Conservation (phyloP, 75 land plant genomes). For the Selaginella moellendorffii region DNA sequence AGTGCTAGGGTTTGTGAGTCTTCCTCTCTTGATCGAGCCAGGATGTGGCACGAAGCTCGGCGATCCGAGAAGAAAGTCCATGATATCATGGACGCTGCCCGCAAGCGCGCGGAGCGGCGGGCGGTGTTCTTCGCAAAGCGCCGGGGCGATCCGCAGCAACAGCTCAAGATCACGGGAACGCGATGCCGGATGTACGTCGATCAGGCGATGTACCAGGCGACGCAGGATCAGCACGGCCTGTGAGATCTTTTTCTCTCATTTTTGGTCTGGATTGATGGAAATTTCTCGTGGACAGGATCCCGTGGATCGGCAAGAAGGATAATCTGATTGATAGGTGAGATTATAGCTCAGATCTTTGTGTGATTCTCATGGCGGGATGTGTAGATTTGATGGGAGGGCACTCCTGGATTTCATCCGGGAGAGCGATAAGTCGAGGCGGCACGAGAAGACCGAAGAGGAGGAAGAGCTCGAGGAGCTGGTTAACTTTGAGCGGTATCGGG, state of each 20-base stretch:
- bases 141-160: constrained; percentile 96
- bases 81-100: constrained; percentile 97
- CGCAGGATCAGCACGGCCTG: constrained; percentile 93
- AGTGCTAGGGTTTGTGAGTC: background rate
- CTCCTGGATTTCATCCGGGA: constrained; percentile 94
- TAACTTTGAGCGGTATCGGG: constrained; percentile 99
- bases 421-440: constrained; percentile 23
- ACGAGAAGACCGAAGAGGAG: constrained; percentile 88
- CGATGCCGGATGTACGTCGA: constrained; percentile 78
- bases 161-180: constrained; percentile 50
- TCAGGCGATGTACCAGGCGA: constrained; percentile 76
- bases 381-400: constrained; percentile 97
- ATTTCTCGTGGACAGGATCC: constrained; percentile 41
- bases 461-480: constrained; percentile 98
- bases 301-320: constrained; percentile 95
- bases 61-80: constrained; percentile 96
- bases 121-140: constrained; percentile 84
- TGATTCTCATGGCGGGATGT: background rate
- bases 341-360: constrained; percentile 1
- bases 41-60: constrained; percentile 99
- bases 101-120: constrained; percentile 81
- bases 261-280: background rate
- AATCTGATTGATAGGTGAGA: constrained; percentile 81
- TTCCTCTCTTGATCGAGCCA: constrained; percentile 3
- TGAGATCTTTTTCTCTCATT: constrained; percentile 20